Conservation (phyloP, 129 eudicot species). For the Kitagawia praeruptora region DNA sequence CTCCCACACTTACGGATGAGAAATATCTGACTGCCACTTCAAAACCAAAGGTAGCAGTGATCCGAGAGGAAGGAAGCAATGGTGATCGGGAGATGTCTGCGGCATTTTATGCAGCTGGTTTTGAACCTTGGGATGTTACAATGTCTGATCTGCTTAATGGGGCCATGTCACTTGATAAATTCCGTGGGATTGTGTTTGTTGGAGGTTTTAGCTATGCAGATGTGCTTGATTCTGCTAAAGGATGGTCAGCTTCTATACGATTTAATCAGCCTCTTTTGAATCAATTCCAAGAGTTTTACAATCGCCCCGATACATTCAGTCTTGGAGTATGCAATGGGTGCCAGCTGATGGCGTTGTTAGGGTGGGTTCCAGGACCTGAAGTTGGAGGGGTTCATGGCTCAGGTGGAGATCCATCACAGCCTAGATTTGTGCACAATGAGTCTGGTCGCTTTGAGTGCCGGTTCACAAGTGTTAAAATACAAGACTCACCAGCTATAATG, state of each 20-base stretch:
- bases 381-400: constrained; percentile 55
- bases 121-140: constrained; percentile 76
- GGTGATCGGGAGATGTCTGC: constrained; percentile 97
- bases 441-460: constrained; percentile 93
- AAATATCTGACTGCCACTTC: constrained; percentile 31
- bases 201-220: constrained; percentile 99
- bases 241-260: constrained; percentile 92
- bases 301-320: constrained; percentile 75
- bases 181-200: constrained; percentile 68
- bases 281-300: constrained; percentile 76
- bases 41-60: constrained; percentile 79
- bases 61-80: constrained; percentile 93
- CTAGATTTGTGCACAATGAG: constrained; percentile 76
- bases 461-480: constrained; percentile 68
- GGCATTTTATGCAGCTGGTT: constrained; percentile 66
- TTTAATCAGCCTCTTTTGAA: constrained; percentile 67
- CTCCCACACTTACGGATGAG: constrained; percentile 53
- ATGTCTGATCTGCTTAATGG: constrained; percentile 74
- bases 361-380: constrained; percentile 89
- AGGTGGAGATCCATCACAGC: constrained; percentile 81
- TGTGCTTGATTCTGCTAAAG: constrained; percentile 94
- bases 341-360: constrained; percentile 95
- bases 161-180: constrained; percentile 29
- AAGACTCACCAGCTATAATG: constrained; percentile 73
- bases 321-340: constrained; percentile 96